Base-by-base conservation (phyloP, 2,329 filamentous ascomycete species). In the Sporothrix protearum region DNA sequence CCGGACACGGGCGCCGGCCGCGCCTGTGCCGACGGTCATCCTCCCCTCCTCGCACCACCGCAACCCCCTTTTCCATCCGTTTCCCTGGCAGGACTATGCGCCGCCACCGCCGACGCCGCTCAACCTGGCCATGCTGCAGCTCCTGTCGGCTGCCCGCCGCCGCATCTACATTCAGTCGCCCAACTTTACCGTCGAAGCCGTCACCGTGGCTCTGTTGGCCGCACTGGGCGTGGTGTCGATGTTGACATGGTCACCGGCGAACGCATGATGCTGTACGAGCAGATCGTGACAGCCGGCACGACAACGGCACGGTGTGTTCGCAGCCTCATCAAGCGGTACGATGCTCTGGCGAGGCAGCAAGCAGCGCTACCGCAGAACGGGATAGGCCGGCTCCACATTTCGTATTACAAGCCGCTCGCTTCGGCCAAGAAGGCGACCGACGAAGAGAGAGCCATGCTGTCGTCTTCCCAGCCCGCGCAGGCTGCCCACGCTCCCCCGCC, bases 221-320 rank as follows among this genome's bases (percentile, higher is more conserved):
- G 90, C 91, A 0, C 80, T 95, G 0, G 75, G 80, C 85, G 91
- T 0, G 91, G 92, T 1, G 86, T 96, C 12, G 80, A 91, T 70
- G 87, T 96, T 1, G 83, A 83, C 8, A 85, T 94, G 57, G 82
- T 91, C 7, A 93, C 91, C 0, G 90, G 88, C 74, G 85, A 85
- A 72, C 82, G 83, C 16, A 89, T 94, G 84, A 94, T 94, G 92
- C 77, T 92, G 19, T 80, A 92, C 39, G 93, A 96, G 80, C 93
- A 96, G 78, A 82, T 96, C n/a, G 82, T 93, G 30, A 96, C 92
- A 0, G 89, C 92, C 0, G 91, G 91, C 0, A 94, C 90, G 0
- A 92, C 90, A 0, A 95, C 92, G 0, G 83, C 87, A 0, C 83
- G 87, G 73, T 92, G 90, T 73, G 77, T 96, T 4, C 83, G 81